Conservation (phyloP, 305 asterid species). For the Rubia occidens region DNA sequence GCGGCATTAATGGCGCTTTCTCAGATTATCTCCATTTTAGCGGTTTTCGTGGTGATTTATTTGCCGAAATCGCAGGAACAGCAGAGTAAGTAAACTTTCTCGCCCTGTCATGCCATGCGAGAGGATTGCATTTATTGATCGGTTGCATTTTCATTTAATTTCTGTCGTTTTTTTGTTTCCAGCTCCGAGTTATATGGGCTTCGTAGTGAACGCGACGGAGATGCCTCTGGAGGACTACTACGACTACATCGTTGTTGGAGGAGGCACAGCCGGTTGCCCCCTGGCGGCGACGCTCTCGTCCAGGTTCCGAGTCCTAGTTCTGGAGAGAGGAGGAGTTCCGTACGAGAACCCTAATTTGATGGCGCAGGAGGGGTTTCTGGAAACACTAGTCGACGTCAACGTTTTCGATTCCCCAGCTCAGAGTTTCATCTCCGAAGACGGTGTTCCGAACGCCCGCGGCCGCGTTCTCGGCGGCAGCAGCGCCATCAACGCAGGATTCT, state of each 20-base stretch:
- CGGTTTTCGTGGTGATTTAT: conserved; percentile 20
- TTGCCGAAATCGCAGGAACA: conserved; percentile 29
- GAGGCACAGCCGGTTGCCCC: conserved; percentile 86
- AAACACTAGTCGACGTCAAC: conserved; percentile 47
- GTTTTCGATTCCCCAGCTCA: conserved; percentile 65
- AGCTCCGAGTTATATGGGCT: conserved; percentile 46
- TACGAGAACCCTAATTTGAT: conserved; percentile 51
- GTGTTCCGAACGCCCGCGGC: conserved; percentile 86
- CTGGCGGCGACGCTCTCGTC: conserved; percentile 84
- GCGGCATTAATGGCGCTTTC: conserved; percentile 29
- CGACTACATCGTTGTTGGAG: conserved; percentile 61
- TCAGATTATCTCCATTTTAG: conserved; percentile 22
- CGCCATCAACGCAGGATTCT: conserved; percentile 80
- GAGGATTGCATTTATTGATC: not conserved
- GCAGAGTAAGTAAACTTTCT: conserved; percentile 28
- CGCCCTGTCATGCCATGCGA: not conserved
- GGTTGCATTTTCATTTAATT: not conserved
- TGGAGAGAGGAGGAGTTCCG: conserved; percentile 85
- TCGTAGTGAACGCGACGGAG: conserved; percentile 44
- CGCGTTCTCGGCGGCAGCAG: conserved; percentile 95
- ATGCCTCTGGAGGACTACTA: conserved; percentile 53
- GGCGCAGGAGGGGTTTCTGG: conserved; percentile 64
- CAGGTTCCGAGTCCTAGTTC: conserved; percentile 49
- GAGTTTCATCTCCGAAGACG: conserved; percentile 76
- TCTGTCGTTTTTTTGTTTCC: conserved; percentile 9